A percentile compares a stretch with the other conserved stretches of the same genome.
phyloP scores from a whole-genome alignment of 352 stramenopile species.

The Globisporangium cystogenes region DNA sequence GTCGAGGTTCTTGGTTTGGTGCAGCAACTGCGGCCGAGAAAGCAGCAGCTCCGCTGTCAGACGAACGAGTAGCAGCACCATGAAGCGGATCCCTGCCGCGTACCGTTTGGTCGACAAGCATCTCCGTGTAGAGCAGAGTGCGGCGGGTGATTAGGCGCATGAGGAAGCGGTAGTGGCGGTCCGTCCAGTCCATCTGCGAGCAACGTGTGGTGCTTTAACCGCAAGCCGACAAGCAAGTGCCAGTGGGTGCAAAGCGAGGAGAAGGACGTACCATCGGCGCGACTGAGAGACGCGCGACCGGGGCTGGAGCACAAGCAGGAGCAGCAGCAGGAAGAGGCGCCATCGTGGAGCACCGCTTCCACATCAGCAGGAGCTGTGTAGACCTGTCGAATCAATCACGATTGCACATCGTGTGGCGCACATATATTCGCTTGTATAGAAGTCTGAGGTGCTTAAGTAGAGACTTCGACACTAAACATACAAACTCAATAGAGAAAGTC shows the following conservation, averaged over 20 bases:
- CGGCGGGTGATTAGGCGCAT: slow-evolving; percentile 91
- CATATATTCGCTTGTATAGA: too few relatives aligned
- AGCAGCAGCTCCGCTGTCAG: too few relatives aligned
- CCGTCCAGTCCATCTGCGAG: slow-evolving; percentile 96
- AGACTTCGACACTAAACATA: neutral
- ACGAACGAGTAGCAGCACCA: neutral
- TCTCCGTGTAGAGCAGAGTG: slow-evolving; percentile 98
- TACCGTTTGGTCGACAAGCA: slow-evolving; percentile 98
- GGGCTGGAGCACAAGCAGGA: neutral
- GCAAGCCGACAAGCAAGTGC: neutral
- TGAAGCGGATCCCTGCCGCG: neutral
- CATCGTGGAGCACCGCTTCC: too few relatives aligned
- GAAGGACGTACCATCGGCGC: slow-evolving; percentile 12
- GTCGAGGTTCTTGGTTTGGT: slow-evolving; percentile 83
- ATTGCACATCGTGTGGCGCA: too few relatives aligned
- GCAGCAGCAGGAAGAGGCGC: neutral
- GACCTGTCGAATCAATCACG: too few relatives aligned
- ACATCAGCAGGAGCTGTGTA: too few relatives aligned
- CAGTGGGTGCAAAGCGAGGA: neutral
- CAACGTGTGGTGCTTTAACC: neutral
- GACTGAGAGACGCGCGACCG: slow-evolving; percentile 12
- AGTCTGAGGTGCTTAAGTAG: too few relatives aligned
- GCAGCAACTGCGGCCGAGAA: slow-evolving; percentile 40
- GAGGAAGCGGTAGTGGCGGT: slow-evolving; percentile 93
- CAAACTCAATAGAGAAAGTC: neutral